phyloP scores from a whole-genome alignment of 305 asterid genomes.

The Fraxinus greggii region DNA sequence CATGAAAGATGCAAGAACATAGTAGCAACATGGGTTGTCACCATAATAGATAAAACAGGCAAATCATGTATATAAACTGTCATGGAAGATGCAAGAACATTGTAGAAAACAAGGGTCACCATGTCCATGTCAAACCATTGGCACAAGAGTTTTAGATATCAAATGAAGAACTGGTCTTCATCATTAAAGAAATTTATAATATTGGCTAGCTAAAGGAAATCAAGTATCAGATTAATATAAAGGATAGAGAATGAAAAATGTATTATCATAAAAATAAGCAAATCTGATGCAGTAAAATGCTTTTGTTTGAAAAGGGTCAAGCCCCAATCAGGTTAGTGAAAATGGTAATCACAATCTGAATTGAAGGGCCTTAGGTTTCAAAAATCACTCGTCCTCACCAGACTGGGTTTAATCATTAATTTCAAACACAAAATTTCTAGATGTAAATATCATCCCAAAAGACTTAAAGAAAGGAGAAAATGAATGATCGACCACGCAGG shows the following conservation, averaged over 20 bases:
- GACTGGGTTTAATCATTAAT: background rate
- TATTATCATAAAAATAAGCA: no score
- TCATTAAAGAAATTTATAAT: background rate
- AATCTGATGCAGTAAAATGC: background rate
- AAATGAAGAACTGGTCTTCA: background rate
- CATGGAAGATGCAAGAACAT: background rate
- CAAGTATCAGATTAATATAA: no score
- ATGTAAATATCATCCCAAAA: background rate
- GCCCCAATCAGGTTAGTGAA: background rate
- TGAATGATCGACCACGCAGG: background rate
- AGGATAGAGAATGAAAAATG: background rate
- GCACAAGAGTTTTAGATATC: background rate
- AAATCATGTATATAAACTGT: background rate
- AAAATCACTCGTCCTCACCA: background rate
- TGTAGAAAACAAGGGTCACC: background rate
- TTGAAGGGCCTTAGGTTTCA: background rate
- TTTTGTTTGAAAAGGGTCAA: background rate
- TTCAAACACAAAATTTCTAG: background rate
- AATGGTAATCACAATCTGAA: background rate
- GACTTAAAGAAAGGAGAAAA: background rate
- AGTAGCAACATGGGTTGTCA: background rate
- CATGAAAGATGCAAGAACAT: background rate
- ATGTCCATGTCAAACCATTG: background rate
- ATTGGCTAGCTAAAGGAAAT: background rate
- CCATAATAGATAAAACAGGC: background rate